Base-by-base conservation (phyloP, 768 basidiomycete species). In the Tylopilus felleus region DNA sequence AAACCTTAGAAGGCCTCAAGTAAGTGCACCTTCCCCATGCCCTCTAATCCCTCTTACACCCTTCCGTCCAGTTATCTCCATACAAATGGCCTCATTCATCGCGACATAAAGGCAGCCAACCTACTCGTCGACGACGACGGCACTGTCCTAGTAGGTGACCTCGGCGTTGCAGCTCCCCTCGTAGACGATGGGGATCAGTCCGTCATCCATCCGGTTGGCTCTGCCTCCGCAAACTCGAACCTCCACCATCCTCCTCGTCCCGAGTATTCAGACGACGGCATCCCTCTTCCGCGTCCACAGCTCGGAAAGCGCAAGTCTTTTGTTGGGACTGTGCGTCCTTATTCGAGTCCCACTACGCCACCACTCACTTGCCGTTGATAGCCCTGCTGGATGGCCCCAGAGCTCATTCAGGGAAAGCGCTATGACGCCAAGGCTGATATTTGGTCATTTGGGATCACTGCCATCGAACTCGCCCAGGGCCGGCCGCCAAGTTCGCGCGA, bases 331-430 rank as follows among this genome's bases (percentile, higher is more conserved):
- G 87, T 88, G 53, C 47, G 83, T 71, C 12, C 25, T 57, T 47
- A 33, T 38, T 21, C 31, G 10, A 28, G 7, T 36, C 5, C 7
- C 17, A 36, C 46, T 36, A 10, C 47, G 39, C 3, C 3, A 51
- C 46, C 36, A 60, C 47, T 58, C 42, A 52, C 19, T 22, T 17
- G 19, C 27, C 28, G 45, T 46, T 36, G 45, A 33, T 53, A 85
- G 83, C 95, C 95, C 1, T 92, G 90, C 67, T 97, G 92, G 92
- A 98, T 97, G 94, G 92, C 95, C 0, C 95, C 95, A 2, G 95
- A 98, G 62, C 80, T 97, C 22, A 90, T 98, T 44, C 80, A 88
- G 60, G 89, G 93, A 47, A 81, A 80, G 60, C 81, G 83, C 51
- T 96, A 95, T 67, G 93, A 95, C 65, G 80, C 84, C 13, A 81